These are phyloP conservation scores for Zymoseptoria crescenta DNA, from an alignment of 2,329 filamentous ascomycete species.

Conservation along the genomic window DNA sequence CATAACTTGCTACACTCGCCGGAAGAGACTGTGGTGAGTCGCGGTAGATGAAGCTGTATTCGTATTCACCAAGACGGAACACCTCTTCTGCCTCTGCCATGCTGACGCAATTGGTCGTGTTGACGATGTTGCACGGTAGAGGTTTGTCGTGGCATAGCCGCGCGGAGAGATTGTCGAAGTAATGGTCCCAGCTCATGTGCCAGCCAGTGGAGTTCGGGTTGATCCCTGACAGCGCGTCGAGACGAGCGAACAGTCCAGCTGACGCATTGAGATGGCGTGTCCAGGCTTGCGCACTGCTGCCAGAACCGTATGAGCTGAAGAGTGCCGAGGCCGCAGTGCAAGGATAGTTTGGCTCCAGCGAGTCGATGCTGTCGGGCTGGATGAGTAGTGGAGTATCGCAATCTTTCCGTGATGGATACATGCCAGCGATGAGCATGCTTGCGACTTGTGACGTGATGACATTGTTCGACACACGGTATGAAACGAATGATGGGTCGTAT, in stretches of 20 bases:
- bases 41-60: slow-evolving; percentile 72
- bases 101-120: slow-evolving; percentile 51
- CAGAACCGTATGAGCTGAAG: slow-evolving; percentile 39
- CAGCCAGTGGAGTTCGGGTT: slow-evolving; percentile 50
- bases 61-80: slow-evolving; percentile 70
- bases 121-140: slow-evolving; percentile 57
- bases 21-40: slow-evolving; percentile 55
- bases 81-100: slow-evolving; percentile 58
- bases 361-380: slow-evolving; percentile 55
- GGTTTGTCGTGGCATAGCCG: slow-evolving; percentile 68
- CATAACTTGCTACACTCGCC: slow-evolving; percentile 55
- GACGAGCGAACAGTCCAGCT: slow-evolving; percentile 45
- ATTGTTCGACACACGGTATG: slow-evolving; percentile 72
- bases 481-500: slow-evolving; percentile 40
- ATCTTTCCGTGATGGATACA: slow-evolving; percentile 44
- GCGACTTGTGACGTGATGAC: slow-evolving; percentile 75
- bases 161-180: slow-evolving; percentile 76
- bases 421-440: slow-evolving; percentile 64
- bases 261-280: slow-evolving; percentile 54
- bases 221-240: slow-evolving; percentile 65
- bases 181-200: slow-evolving; percentile 69
- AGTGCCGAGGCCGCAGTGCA: slow-evolving; percentile 49
- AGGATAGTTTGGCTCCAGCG: slow-evolving; percentile 64
- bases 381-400: slow-evolving; percentile 34
- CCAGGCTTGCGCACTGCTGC: slow-evolving; percentile 49